These are phyloP conservation scores for Chrysosporium keratinophilum DNA, from an alignment of 2,329 filamentous ascomycete species.

Conservation along the genomic window DNA sequence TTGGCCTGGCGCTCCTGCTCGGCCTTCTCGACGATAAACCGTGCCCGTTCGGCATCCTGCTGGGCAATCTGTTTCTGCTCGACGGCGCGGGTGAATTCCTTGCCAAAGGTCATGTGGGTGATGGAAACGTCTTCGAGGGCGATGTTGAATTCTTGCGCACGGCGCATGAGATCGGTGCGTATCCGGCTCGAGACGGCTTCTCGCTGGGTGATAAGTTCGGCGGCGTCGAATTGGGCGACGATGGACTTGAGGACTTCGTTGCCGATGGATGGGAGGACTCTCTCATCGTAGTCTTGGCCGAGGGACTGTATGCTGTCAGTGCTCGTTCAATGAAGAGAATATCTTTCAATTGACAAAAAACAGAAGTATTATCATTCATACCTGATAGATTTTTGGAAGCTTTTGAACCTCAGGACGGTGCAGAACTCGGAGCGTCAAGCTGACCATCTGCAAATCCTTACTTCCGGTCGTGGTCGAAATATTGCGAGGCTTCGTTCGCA, in stretches of 20 bases:
- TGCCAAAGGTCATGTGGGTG: conserved; percentile 99
- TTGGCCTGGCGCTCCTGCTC: conserved; percentile 98
- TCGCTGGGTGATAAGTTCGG: conserved; percentile 96
- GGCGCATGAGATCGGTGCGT: conserved; percentile 79
- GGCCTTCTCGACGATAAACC: conserved; percentile 96
- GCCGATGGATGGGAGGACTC: conserved; percentile 94
- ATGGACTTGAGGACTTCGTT: conserved; percentile 99
- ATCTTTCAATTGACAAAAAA: neutral
- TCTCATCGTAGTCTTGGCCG: conserved; percentile 95
- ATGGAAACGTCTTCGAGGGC: conserved; percentile 97
- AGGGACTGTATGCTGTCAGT: conserved; percentile 57
- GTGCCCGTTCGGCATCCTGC: conserved; percentile 92
- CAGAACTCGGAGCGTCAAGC: conserved; percentile 87
- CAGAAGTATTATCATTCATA: conserved; percentile 39
- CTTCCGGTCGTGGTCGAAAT: conserved; percentile 95
- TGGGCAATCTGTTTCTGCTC: conserved; percentile 99
- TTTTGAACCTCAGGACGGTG: conserved; percentile 88
- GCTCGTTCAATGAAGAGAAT: neutral
- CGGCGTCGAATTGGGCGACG: conserved; percentile 96
- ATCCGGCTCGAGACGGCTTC: conserved; percentile 95
- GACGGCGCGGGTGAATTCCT: conserved; percentile 96
- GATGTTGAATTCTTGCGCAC: conserved; percentile 96
- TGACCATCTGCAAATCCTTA: conserved; percentile 99
- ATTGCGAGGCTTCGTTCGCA: conserved; percentile 92
- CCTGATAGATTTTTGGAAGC: conserved; percentile 97